Base-by-base conservation (phyloP, 2,329 filamentous ascomycete species). In the Claviceps lovelessii region DNA sequence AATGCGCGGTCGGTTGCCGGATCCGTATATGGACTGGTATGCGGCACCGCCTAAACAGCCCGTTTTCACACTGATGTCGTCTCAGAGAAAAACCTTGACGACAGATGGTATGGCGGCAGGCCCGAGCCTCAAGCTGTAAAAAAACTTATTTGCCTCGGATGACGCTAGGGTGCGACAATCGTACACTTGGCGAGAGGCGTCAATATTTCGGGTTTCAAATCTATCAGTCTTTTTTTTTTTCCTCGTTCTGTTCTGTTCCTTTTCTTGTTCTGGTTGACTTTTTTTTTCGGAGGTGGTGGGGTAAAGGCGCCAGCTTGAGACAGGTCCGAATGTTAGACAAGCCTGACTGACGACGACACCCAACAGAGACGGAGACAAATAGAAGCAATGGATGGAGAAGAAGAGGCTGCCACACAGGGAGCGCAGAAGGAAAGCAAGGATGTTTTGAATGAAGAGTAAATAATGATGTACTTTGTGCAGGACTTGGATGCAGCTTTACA, bases 11-110 rank as follows among this genome's bases (percentile, higher is more conserved):
- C 45, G 31, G 41, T 45, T 46, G 50, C 55, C 55, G 55, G 53
- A 57, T 57, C 35, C 55, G 55, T 52, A 23, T 37, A 9, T 29
- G 41, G 41, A 49, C 41, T 55, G 55, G 53, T 48, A 57, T 57
- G 55, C 55, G 46, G 53, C 53, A 50, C 55, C 53, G 29, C 49
- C 44, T 52, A 28, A 28, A 44, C n/a, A 29, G 31, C 49, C 53
- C 46, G 55, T 50, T 57, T 55, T 49, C 55, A 50, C 55, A 23
- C 23, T 23, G 23, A 23, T 23, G 23, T 54, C 49, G 28, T 52
- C 29, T 23, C 33, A 28, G 15, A 13, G 44, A 52, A 13, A 45
- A 54, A 54, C 37, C 23, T 54, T 45, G 49, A 52, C 33, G 23
- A 45, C 23, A 31, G 51, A 29, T 17, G 31, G 19, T 15, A 29